Percentiles rank a stretch among this genome's conserved stretches.
Conservation (phyloP, 2,329 filamentous ascomycete genomes). For the Akanthomyces muscarius region DNA sequence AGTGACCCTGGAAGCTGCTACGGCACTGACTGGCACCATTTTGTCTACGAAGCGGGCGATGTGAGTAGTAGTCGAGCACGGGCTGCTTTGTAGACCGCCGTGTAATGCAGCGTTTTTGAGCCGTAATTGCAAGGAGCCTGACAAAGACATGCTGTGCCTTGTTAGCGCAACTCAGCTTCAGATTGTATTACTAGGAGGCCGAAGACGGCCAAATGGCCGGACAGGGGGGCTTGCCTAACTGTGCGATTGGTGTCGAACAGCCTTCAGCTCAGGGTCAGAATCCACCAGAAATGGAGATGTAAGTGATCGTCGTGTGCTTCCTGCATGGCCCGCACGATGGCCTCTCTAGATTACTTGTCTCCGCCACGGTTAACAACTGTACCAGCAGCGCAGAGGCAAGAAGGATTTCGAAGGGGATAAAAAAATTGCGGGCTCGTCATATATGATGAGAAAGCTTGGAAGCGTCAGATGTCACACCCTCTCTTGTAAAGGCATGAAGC, state of each 20-base stretch:
- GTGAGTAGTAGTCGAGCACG: not conserved
- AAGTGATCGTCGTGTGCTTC: slow-evolving; percentile 17
- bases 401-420: not conserved
- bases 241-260: slow-evolving; percentile 2
- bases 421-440: not conserved
- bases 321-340: slow-evolving; percentile 11
- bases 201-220: slow-evolving; percentile 6
- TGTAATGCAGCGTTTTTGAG: not conserved
- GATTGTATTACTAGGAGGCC: not conserved
- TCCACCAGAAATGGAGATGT: slow-evolving; percentile 12
- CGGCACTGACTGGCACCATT: not conserved
- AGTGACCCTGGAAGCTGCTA: not conserved
- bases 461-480: slow-evolving; percentile 13
- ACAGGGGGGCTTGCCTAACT: not conserved
- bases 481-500: not conserved
- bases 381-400: not conserved
- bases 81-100: not conserved
- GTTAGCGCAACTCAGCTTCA: slow-evolving; percentile 5
- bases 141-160: not conserved
- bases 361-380: not conserved
- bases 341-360: slow-evolving; percentile 12
- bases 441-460: slow-evolving; percentile 5
- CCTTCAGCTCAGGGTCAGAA: slow-evolving; percentile 12
- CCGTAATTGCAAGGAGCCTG: slow-evolving; percentile 10
- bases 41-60: not conserved